Base-by-base conservation (phyloP, 768 basidiomycete species). In the Amanita rubescens region DNA sequence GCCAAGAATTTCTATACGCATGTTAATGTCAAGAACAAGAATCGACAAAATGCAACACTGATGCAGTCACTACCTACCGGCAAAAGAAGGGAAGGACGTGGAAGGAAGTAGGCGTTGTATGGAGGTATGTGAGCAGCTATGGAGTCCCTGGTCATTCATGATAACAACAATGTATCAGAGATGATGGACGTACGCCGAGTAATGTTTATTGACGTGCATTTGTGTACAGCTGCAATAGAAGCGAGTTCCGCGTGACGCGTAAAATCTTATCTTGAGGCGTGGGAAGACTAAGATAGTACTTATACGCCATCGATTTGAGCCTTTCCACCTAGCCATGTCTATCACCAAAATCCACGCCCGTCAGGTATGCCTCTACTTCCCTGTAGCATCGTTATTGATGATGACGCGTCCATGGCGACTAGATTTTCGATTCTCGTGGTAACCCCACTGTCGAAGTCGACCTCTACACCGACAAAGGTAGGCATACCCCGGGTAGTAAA, bases 371-470 rank as follows among this genome's bases (percentile, higher is more conserved):
- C 37, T 34, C 44, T 35, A 9, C 27, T 32, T 5, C 11, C 25
- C 2, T 3, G 0, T 2, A 7, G 12, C 15, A 5, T 25, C 33
- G 15, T 39, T 7, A 3, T 38, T 30, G 37, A 6, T 20, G n/a
- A 27, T 38, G 17, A 38, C 33, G 14, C n/a, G 25, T 22, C 56
- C 49, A 45, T 53, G 32, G 51, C 57, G 56, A 41, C 22, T 65
- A 97, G 95, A 95, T 98, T 84, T 98, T 96, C 71, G 95, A 98
- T 80, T 97, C 94, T 67, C 92, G 95, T 67, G 94, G 94, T 63
- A 94, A 97, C 81, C 93, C 90, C 64, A 95, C 94, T 65, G 91
- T 96, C 67, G 94, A 93, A 74, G 91, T 93, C 68, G 91, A 94
- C 69, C 74, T 94, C 64, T 67, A 79, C 80, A 97, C 94, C 57